Base-by-base conservation (phyloP, 306 rosid genomes). In the Rubus parviflorus region DNA sequence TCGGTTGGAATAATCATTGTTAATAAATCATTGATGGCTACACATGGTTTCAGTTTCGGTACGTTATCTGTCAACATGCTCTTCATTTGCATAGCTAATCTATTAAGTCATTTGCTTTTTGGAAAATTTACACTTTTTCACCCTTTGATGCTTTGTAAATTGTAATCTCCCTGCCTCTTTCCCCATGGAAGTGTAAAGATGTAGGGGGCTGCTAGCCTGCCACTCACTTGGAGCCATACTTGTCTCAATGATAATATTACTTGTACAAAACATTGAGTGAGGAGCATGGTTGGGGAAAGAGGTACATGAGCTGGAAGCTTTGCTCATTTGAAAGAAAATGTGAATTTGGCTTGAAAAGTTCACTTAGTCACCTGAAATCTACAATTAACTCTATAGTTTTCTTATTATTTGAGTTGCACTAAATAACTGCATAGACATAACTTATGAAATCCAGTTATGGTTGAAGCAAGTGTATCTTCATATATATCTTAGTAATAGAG, bases 1-100 rank as follows among this genome's bases (percentile, higher is more conserved):
- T 91, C 94, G 62, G 97, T 91, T 1, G 92, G 97, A 56, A 89
- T 91, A 66, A 91, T 91, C 62, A 82, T 89, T 58, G 94, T 89
- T 71, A 91, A 91, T 45, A 91, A 91, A 77, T 85, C 94, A 17
- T 85, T 91, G 45, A 85, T 91, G 94, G 94, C 90, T 17, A 87
- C 83, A 1, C 76, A 87, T 85, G 97, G 94, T 79, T 91, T 89
- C 84, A 87, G 78, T 83, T 91, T 91, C 62, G 97, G 97, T 89
- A 78, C 15, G 68, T 67, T 56, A 16, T 68, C 72, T 67, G 75
- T 2, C 80, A 20, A 0, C 69, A 9, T 17, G 45, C 48, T 45
- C 58, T 43, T 58, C 2, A 23, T 46, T 45, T 30, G 8, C 46
- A 46, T 61, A 25, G 30, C 37, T 30, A 30, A 22, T 54, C 37